Percentiles rank a stretch among this genome's conserved stretches.
Conservation (phyloP, 164 flowering plant species). For the Vitis amurensis region DNA sequence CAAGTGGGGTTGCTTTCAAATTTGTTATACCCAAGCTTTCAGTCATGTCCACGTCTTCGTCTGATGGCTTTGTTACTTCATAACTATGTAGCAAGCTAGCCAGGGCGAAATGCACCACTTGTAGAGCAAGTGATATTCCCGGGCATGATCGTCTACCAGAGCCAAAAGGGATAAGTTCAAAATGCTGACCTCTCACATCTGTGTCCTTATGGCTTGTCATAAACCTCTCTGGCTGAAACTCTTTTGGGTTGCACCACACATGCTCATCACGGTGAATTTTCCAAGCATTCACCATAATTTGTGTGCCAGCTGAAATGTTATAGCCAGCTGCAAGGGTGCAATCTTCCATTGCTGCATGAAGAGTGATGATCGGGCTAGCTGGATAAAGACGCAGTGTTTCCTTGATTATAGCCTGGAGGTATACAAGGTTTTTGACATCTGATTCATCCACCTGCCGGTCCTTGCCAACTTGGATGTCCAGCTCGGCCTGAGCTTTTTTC, state of each 20-base stretch:
- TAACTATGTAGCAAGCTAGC: slow-evolving; percentile 20
- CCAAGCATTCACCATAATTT: slow-evolving; percentile 11
- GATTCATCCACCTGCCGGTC: slow-evolving; percentile 11
- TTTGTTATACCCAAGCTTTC: slow-evolving; percentile 22
- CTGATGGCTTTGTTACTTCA: slow-evolving; percentile 9
- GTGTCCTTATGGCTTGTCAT: slow-evolving; percentile 9
- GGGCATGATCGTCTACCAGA: slow-evolving; percentile 19
- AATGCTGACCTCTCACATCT: slow-evolving; percentile 9
- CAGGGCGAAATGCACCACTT: slow-evolving; percentile 8
- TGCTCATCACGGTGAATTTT: slow-evolving; percentile 16
- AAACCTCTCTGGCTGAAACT: slow-evolving; percentile 19
- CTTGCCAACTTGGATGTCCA: slow-evolving; percentile 13
- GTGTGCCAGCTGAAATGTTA: slow-evolving; percentile 13
- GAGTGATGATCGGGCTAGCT: slow-evolving; percentile 6
- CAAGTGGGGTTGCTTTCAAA: slow-evolving; percentile 18
- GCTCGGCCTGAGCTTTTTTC: slow-evolving; percentile 13
- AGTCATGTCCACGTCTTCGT: slow-evolving; percentile 17
- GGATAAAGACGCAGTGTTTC: slow-evolving; percentile 25
- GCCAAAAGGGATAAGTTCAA: slow-evolving; percentile 21
- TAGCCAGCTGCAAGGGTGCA: slow-evolving; percentile 13
- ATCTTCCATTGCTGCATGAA: slow-evolving; percentile 5
- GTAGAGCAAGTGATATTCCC: slow-evolving; percentile 14
- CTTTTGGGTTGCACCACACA: slow-evolving; percentile 11
- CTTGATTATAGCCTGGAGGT: slow-evolving; percentile 24
- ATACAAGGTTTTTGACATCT: slow-evolving; percentile 9